These are phyloP conservation scores for Pythium insidiosum DNA, from an alignment of 352 stramenopile genomes.

Conservation along the genomic window DNA sequence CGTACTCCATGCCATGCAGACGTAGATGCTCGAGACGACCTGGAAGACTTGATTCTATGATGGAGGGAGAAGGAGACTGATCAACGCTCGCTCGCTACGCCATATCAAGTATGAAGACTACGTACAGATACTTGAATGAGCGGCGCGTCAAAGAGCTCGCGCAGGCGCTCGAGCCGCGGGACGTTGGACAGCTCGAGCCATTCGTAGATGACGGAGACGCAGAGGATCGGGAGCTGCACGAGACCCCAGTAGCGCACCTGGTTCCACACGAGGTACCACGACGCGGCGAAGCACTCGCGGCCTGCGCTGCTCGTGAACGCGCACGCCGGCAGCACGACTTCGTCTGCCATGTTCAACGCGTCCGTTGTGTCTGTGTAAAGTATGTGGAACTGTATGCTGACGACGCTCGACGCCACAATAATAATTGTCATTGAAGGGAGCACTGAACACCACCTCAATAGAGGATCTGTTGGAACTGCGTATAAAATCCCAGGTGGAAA, in stretches of 20 bases:
- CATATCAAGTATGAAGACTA: conserved; percentile 1
- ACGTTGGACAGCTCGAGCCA: conserved; percentile 71
- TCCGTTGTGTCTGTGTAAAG: background rate
- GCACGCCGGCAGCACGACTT: conserved; percentile 20
- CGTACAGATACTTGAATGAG: conserved; percentile 58
- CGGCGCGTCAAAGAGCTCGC: conserved; percentile 57
- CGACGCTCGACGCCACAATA: too few relatives aligned
- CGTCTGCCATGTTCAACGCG: background rate
- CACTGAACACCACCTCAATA: background rate
- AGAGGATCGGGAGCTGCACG: conserved; percentile 60
- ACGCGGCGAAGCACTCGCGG: conserved; percentile 64
- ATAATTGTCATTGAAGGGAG: background rate
- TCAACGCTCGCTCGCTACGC: background rate
- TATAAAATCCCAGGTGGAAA: background rate
- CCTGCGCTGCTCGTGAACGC: conserved; percentile 46
- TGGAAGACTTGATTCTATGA: conserved; percentile 72
- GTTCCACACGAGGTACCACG: conserved; percentile 76
- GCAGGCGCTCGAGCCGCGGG: conserved; percentile 55
- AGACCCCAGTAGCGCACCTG: conserved; percentile 77
- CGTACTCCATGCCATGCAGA: conserved; percentile 80
- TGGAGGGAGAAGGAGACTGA: background rate
- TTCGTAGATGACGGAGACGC: conserved; percentile 66
- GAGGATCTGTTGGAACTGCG: background rate
- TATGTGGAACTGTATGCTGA: too few relatives aligned
- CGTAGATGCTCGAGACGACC: conserved; percentile 68